A percentile compares a stretch with the other conserved stretches of the same genome.
Evolutionary conservation across 345 rosid species (phyloP).

Genomic region (Pistacia atlantica): DNA sequence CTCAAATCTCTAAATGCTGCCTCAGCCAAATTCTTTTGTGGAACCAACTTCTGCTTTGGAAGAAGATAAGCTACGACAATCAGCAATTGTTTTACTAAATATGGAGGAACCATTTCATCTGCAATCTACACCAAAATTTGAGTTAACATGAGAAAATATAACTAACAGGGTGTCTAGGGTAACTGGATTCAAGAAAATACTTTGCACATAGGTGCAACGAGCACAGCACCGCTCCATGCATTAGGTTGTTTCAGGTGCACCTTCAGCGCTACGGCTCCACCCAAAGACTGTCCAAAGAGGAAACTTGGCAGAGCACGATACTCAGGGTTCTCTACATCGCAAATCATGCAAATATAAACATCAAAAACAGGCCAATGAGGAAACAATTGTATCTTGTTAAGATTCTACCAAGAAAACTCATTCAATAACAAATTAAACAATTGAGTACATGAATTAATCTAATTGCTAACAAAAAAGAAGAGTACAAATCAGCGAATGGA

Average conservation of each 20-base stretch:
- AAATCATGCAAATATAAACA: slow-evolving; percentile 19
- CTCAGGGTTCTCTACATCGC: slow-evolving; percentile 59
- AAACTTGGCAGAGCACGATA: slow-evolving; percentile 63
- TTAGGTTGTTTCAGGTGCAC: slow-evolving; percentile 82
- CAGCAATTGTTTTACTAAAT: slow-evolving; percentile 54
- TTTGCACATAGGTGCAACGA: slow-evolving; percentile 98
- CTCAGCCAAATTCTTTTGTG: slow-evolving; percentile 82
- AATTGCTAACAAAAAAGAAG: neutral
- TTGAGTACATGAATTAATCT: neutral
- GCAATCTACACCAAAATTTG: slow-evolving; percentile 59
- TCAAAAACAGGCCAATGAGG: slow-evolving; percentile 12
- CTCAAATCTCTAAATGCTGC: slow-evolving; percentile 65
- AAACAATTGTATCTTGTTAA: neutral
- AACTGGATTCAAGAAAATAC: slow-evolving; percentile 42
- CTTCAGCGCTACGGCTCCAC: slow-evolving; percentile 95
- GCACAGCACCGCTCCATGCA: slow-evolving; percentile 86
- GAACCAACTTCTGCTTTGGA: slow-evolving; percentile 85
- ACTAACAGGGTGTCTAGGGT: slow-evolving; percentile 5
- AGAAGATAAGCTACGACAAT: slow-evolving; percentile 72
- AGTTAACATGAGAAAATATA: slow-evolving; percentile 15
- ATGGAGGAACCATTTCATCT: slow-evolving; percentile 82
- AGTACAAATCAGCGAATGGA: neutral
- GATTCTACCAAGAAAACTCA: neutral
- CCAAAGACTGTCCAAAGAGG: slow-evolving; percentile 93
- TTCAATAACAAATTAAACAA: neutral